Evolutionary conservation across 1,139 yeast species (phyloP).

Genomic region (Geotrichum histeridarum): DNA sequence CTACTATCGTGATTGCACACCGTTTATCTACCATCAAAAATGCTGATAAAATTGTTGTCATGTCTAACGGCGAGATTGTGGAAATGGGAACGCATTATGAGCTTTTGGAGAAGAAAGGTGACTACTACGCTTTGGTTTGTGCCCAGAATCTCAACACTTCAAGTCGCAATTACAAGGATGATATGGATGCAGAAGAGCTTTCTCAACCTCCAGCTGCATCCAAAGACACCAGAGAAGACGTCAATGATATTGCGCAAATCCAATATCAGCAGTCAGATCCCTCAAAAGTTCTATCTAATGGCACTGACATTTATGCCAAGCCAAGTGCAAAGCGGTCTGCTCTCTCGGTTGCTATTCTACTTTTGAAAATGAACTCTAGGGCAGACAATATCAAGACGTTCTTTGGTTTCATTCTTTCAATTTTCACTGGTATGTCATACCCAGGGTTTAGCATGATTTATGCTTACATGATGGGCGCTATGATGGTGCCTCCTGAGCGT

Average conservation of each 20-base stretch:
- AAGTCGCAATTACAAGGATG: conserved; percentile 14
- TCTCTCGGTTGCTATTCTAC: background rate
- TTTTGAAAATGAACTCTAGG: background rate
- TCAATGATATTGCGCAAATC: background rate
- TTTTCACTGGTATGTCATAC: conserved; percentile 39
- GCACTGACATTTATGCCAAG: background rate
- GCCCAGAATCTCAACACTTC: conserved; percentile 33
- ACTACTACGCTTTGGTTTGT: conserved; percentile 37
- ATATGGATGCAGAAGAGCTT: background rate
- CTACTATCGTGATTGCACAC: conserved; percentile 80
- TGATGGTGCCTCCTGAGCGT: conserved; percentile 36
- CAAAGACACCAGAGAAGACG: conserved; percentile 22
- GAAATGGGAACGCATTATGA: conserved; percentile 43
- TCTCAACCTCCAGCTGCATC: conserved; percentile 31
- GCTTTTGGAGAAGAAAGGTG: conserved; percentile 35
- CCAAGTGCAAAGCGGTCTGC: background rate
- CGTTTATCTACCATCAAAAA: conserved; percentile 66
- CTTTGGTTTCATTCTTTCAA: conserved; percentile 34
- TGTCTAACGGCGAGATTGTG: conserved; percentile 40
- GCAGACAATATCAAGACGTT: conserved; percentile 10
- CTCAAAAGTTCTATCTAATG: background rate
- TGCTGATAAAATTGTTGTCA: conserved; percentile 44
- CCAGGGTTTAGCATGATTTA: conserved; percentile 41
- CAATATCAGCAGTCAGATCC: conserved; percentile 9
- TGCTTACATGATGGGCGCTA: conserved; percentile 37